Evolutionary conservation across 768 basidiomycete genomes (phyloP).

Genomic region (Suillus americanus): DNA sequence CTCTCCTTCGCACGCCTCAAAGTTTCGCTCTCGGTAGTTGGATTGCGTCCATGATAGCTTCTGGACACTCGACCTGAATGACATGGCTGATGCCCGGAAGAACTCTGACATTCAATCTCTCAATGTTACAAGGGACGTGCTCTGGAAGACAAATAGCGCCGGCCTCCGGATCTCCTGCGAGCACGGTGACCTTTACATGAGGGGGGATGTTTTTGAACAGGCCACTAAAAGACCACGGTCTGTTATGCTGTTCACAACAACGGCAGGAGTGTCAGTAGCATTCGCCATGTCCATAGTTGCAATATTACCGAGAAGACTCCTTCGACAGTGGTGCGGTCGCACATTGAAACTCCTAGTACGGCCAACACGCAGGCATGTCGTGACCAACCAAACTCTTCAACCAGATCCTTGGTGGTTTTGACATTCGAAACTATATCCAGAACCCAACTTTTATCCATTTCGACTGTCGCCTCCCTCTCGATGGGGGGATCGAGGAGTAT

Average conservation of each 20-base stretch:
- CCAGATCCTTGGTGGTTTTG: neutral
- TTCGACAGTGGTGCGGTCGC: conserved; percentile 3
- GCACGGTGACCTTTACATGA: conserved; percentile 15
- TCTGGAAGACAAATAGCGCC: conserved; percentile 1
- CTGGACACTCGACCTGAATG: conserved; percentile 25
- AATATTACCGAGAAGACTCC: neutral
- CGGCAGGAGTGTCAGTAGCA: neutral
- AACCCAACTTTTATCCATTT: neutral
- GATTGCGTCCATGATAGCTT: conserved; percentile 17
- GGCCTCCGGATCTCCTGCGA: conserved; percentile 20
- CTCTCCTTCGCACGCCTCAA: neutral
- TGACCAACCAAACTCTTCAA: conserved; percentile 19
- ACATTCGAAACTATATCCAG: neutral
- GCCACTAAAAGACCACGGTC: conserved; percentile 19
- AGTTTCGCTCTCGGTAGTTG: neutral
- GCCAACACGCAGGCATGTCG: conserved; percentile 7
- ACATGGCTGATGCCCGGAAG: conserved; percentile 21
- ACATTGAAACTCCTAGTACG: conserved; percentile 7
- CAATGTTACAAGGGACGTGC: conserved; percentile 11
- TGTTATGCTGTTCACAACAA: conserved; percentile 10
- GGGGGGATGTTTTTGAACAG: conserved; percentile 1
- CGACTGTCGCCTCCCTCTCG: neutral
- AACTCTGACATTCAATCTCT: neutral
- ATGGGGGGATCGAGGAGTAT: conserved; percentile 17
- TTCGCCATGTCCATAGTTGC: neutral